Conservation (phyloP, 768 basidiomycete species). For the Mycena galericulata region DNA sequence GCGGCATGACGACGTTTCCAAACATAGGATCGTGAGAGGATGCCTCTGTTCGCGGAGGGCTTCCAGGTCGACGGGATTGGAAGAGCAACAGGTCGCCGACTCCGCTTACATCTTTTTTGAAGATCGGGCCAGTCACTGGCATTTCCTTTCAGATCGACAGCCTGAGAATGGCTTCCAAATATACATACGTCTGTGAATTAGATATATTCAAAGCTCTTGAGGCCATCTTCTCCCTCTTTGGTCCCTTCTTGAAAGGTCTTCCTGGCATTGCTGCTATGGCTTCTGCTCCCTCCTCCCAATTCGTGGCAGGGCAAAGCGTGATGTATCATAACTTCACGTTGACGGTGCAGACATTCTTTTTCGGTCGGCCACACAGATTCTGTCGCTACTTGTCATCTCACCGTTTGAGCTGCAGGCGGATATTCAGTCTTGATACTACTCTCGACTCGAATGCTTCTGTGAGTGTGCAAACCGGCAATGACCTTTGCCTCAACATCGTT, state of each 20-base stretch:
- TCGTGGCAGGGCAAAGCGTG: constrained; percentile 9
- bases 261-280: background rate
- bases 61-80: constrained; percentile 5
- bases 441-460: constrained; percentile 23
- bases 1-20: no score
- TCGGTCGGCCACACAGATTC: constrained; percentile 14
- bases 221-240: constrained; percentile 10
- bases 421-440: constrained; percentile 25
- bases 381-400: constrained; percentile 5
- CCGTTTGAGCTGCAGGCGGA: constrained; percentile 12
- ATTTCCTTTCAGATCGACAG: constrained; percentile 12
- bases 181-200: constrained; percentile 10
- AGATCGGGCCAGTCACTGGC: constrained; percentile 6
- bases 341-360: constrained; percentile 28
- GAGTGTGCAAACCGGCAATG: constrained; percentile 3
- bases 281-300: constrained; percentile 3
- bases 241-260: background rate
- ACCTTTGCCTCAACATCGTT: constrained; percentile 12
- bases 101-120: constrained; percentile 3
- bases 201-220: constrained; percentile 15
- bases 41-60: background rate
- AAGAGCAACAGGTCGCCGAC: constrained; percentile 11
- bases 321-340: constrained; percentile 19
- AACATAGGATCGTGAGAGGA: background rate
- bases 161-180: constrained; percentile 9